Percentiles rank a stretch among this genome's conserved stretches.
Conservation (phyloP, 1,284 basidiomycete species). For the Testicularia cyperi region DNA sequence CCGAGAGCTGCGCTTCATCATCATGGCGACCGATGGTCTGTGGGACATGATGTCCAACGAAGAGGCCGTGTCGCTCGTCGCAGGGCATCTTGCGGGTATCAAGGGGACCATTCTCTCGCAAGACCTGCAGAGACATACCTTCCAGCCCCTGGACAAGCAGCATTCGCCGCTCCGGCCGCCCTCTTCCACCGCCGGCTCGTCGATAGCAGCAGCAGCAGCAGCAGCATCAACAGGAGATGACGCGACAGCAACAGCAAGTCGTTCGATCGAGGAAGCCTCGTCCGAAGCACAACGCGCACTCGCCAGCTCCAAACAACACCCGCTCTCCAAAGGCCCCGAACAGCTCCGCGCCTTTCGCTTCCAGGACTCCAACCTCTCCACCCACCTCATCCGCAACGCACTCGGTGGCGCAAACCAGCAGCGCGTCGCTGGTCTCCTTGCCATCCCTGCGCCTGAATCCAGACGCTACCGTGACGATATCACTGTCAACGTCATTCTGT, state of each 20-base stretch:
- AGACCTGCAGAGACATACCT: constrained; percentile 46
- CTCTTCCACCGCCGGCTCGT: not conserved
- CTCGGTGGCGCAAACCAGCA: constrained; percentile 80
- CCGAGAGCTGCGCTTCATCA: constrained; percentile 63
- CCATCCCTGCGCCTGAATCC: constrained; percentile 79
- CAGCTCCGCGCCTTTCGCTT: constrained; percentile 47
- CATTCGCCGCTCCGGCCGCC: constrained; percentile 11
- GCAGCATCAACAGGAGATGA: too few relatives aligned
- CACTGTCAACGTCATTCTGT: constrained; percentile 48
- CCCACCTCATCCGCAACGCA: constrained; percentile 91
- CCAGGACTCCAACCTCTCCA: constrained; percentile 77
- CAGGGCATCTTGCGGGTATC: constrained; percentile 55
- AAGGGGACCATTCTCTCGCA: constrained; percentile 47
- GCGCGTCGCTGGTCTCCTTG: constrained; percentile 72
- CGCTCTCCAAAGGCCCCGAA: constrained; percentile 46
- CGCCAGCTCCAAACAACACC: constrained; percentile 48
- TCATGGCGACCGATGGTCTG: constrained; percentile 88
- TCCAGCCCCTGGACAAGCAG: constrained; percentile 37
- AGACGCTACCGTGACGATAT: constrained; percentile 58
- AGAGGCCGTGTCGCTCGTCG: constrained; percentile 79
- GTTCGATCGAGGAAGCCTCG: constrained; percentile 12
- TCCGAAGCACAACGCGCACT: constrained; percentile 26
- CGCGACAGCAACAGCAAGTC: too few relatives aligned
- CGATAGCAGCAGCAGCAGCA: not conserved
- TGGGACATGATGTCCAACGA: constrained; percentile 95